Conservation (phyloP, 2,329 filamentous ascomycete genomes). For the Colletotrichum lupini region DNA sequence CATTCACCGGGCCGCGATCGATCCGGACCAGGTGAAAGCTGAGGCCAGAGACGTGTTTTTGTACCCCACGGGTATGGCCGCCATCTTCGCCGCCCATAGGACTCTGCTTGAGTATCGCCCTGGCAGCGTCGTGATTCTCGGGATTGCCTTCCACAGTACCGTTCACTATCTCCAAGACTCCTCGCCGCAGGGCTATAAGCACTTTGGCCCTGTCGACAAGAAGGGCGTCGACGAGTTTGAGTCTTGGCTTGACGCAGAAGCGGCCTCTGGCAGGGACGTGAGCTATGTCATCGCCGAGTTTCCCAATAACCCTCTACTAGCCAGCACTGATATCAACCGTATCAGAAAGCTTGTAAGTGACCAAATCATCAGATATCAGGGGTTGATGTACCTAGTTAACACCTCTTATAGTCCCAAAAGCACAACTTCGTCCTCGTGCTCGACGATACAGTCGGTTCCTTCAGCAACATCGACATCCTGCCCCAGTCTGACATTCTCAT, state of each 20-base stretch:
- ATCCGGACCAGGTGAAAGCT: slow-evolving; percentile 41
- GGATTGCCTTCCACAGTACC: slow-evolving; percentile 63
- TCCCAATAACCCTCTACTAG: slow-evolving; percentile 50
- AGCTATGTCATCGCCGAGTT: slow-evolving; percentile 61
- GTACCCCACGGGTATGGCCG: slow-evolving; percentile 66
- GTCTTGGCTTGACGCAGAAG: slow-evolving; percentile 53
- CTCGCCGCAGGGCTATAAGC: slow-evolving; percentile 54
- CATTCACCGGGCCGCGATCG: slow-evolving; percentile 52
- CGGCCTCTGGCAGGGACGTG: slow-evolving; percentile 50
- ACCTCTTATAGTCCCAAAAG: slow-evolving; percentile 45
- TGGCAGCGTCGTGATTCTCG: slow-evolving; percentile 55
- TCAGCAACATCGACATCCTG: slow-evolving; percentile 63
- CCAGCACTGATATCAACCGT: slow-evolving; percentile 46
- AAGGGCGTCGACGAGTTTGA: slow-evolving; percentile 57
- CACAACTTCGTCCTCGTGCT: slow-evolving; percentile 57
- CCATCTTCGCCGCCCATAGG: slow-evolving; percentile 56
- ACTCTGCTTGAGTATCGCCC: slow-evolving; percentile 48
- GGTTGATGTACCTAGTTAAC: neutral
- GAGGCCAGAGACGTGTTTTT: slow-evolving; percentile 60
- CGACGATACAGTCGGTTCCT: slow-evolving; percentile 61
- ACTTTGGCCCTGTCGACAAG: slow-evolving; percentile 57
- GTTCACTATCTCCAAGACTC: slow-evolving; percentile 60
- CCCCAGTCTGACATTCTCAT: slow-evolving; percentile 60
- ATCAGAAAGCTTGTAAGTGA: slow-evolving; percentile 37
- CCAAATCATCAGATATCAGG: too few relatives aligned